phyloP scores from a whole-genome alignment of 148 eudicot genomes.

The Pouteria glomerata region DNA sequence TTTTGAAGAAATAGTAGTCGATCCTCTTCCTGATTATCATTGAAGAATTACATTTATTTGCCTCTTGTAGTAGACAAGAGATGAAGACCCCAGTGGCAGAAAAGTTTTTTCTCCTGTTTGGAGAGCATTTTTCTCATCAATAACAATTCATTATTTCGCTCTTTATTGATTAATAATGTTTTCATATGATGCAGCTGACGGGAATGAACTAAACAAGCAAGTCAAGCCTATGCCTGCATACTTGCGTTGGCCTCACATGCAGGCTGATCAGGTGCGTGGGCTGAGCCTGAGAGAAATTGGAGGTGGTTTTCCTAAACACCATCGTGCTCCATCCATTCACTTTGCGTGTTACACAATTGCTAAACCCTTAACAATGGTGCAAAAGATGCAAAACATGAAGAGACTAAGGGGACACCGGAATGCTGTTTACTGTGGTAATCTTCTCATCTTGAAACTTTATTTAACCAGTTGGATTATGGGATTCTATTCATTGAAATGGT shows the following conservation, averaged over 20 bases:
- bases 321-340: constrained; percentile 87
- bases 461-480: no score
- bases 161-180: background rate
- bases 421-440: constrained; percentile 94
- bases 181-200: constrained; percentile 41
- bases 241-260: constrained; percentile 96
- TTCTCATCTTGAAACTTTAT: constrained; percentile 3
- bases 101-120: background rate
- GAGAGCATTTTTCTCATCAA: background rate
- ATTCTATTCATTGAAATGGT: background rate
- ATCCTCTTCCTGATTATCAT: background rate
- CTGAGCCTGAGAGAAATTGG: constrained; percentile 83
- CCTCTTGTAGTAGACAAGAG: background rate
- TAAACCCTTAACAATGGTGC: constrained; percentile 88
- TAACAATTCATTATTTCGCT: background rate
- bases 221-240: constrained; percentile 52
- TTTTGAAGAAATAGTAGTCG: background rate
- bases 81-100: background rate
- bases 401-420: constrained; percentile 85
- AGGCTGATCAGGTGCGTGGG: constrained; percentile 89
- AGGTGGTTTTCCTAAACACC: constrained; percentile 91
- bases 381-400: constrained; percentile 91
- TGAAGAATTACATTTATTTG: background rate
- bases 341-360: constrained; percentile 88
- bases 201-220: constrained; percentile 43